Evolutionary conservation across 2,329 filamentous ascomycete genomes (phyloP).

Genomic region (Xylaria multiplex): DNA sequence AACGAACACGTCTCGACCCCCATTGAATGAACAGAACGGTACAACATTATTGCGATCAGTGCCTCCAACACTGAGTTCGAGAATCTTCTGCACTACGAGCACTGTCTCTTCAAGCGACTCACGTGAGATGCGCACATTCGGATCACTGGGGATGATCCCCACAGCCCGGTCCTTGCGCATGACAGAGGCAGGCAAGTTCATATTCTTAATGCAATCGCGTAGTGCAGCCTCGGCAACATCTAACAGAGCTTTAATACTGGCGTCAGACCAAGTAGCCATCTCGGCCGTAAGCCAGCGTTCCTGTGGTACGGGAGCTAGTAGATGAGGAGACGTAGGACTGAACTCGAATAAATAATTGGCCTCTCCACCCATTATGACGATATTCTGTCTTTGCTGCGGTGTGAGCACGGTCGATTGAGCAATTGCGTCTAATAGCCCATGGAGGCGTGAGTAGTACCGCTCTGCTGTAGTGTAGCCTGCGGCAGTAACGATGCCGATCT

Average conservation of each 20-base stretch:
- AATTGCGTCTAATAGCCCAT: constrained; percentile 86
- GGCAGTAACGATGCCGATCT: constrained; percentile 94
- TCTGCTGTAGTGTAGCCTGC: constrained; percentile 91
- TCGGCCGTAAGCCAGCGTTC: constrained; percentile 78
- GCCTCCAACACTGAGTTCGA: constrained; percentile 80
- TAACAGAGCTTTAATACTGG: constrained; percentile 81
- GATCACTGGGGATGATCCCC: constrained; percentile 74
- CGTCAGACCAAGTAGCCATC: constrained; percentile 80
- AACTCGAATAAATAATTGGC: constrained; percentile 95
- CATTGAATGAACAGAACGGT: constrained; percentile 98
- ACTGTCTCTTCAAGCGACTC: constrained; percentile 97
- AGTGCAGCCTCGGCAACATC: constrained; percentile 89
- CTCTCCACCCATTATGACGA: constrained; percentile 95
- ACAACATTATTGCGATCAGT: constrained; percentile 55
- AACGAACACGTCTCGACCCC: constrained; percentile 96
- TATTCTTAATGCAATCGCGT: constrained; percentile 79
- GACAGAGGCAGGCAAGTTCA: constrained; percentile 81
- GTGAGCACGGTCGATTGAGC: constrained; percentile 68
- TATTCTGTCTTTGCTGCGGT: constrained; percentile 74
- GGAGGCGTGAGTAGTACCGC: constrained; percentile 85
- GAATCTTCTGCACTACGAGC: constrained; percentile 88
- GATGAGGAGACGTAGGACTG: constrained; percentile 69
- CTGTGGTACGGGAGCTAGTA: constrained; percentile 74
- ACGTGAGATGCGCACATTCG: constrained; percentile 76
- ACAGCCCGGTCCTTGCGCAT: constrained; percentile 90